Evolutionary conservation across 805 yeast genomes (phyloP).

Genomic region (Starmerella etchellsii): DNA sequence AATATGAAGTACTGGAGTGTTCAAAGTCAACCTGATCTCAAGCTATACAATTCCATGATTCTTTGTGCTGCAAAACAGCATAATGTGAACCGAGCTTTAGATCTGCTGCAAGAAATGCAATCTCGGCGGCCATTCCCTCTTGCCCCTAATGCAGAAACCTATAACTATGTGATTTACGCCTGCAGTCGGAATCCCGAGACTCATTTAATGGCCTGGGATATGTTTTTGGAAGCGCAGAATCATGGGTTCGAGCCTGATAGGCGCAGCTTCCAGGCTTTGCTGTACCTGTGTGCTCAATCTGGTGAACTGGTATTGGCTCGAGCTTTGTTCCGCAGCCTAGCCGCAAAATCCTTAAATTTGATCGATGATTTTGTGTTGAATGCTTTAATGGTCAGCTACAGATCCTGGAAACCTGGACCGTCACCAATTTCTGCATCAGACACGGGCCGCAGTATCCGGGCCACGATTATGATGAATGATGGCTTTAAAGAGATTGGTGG

Average conservation of each 20-base stretch:
- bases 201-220: conserved; percentile 59
- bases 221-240: conserved; percentile 50
- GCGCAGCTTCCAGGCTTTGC: conserved; percentile 49
- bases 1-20: conserved; percentile 70
- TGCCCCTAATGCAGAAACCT: conserved; percentile 34
- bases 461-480: conserved; percentile 15
- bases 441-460: conserved; percentile 22
- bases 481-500: background rate
- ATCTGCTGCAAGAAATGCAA: conserved; percentile 59
- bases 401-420: conserved; percentile 22
- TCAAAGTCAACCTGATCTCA: conserved; percentile 51
- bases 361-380: conserved; percentile 26
- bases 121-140: conserved; percentile 27
- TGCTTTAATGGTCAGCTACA: conserved; percentile 26
- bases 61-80: conserved; percentile 48
- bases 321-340: conserved; percentile 33
- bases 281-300: conserved; percentile 63
- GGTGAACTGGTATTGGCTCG: conserved; percentile 66
- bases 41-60: conserved; percentile 61
- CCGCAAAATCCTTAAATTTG: conserved; percentile 17
- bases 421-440: conserved; percentile 23
- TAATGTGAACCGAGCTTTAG: conserved; percentile 62
- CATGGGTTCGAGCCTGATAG: conserved; percentile 25
- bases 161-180: conserved; percentile 51
- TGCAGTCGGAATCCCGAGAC: conserved; percentile 44